Evolutionary conservation across 2,329 filamentous ascomycete species (phyloP), one percentile per base, ranked within the genome.

Genomic region (Fusarium scirpi): DNA sequence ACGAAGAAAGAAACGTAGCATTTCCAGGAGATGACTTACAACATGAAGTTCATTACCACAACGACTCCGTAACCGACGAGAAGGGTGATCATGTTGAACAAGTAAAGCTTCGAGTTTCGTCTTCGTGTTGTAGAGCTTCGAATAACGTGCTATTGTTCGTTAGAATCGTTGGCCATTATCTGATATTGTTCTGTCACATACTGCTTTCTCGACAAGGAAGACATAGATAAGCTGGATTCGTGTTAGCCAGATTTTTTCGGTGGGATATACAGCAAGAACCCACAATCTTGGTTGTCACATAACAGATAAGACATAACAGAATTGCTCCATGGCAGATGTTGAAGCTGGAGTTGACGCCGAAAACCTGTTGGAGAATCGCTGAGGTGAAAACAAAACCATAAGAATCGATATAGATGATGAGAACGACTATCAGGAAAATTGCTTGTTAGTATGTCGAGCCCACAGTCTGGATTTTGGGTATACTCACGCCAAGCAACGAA

Each of bases 121-220:
- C 89, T 82, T 8, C 80, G 78, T 54, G 84, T 85, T n/a, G 80
- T 78, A 15, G 81, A 82, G 29, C 85, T 84, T 52, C 87, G 84
- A 55, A 91, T 86, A 49, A 90, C 88, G 69, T 88, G 86, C 85
- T 88, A 45, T 6, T 13, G 3, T 7, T 13, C 67, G 53, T 54
- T 29, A 64, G 47, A 32, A 16, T 22, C 20, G 16, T n/a, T 29
- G 25, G 18, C 25, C 22, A 25, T 24, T 7, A n/a, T 34, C 1
- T 24, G 15, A 15, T 11, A 25, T 7, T n/a, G 8, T 29, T 25
- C 10, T 20, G 15, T 40, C 11, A 78, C 84, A 75, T 78, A 88
- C 87, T 45, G 86, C 88, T 78, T 89, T 89, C 75, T 91, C 89
- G 2, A 89, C 88, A 4, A 91, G 80, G 74, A 91, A 91, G 27